A percentile compares a stretch with the other conserved stretches of the same genome.
Conservation (phyloP, 2,329 filamentous ascomycete species). For the Beauveria sp. region DNA sequence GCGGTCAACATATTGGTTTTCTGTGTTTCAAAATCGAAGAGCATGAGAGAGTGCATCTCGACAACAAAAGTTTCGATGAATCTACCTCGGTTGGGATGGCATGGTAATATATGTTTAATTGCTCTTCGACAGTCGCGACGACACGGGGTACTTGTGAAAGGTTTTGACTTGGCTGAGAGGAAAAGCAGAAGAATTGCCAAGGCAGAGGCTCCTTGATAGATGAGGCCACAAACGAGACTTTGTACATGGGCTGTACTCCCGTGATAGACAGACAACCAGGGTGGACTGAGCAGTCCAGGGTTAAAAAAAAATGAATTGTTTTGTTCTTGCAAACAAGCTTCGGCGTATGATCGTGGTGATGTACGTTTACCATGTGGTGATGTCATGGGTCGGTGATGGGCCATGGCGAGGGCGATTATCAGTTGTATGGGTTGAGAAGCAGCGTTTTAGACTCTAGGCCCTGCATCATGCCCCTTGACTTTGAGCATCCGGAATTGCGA, state of each 20-base stretch:
- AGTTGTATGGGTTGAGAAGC: too few relatives aligned
- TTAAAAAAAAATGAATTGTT: conserved; percentile 24
- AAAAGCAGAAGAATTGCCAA: conserved; percentile 14
- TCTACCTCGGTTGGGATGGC: conserved; percentile 25
- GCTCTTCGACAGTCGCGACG: conserved; percentile 20
- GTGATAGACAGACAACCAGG: conserved; percentile 25
- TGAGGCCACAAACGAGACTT: conserved; percentile 19
- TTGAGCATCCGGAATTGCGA: background rate
- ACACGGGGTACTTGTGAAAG: conserved; percentile 18
- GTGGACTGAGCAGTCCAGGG: conserved; percentile 25
- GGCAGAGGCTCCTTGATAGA: conserved; percentile 20
- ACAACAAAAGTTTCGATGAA: conserved; percentile 29
- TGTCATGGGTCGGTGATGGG: background rate
- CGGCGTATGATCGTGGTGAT: background rate
- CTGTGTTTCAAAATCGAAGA: conserved; percentile 27
- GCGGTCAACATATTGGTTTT: conserved; percentile 27
- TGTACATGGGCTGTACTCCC: conserved; percentile 21
- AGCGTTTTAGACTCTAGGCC: too few relatives aligned
- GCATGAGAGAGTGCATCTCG: conserved; percentile 30
- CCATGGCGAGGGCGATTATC: too few relatives aligned
- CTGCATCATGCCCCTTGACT: background rate
- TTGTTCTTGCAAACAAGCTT: conserved; percentile 5
- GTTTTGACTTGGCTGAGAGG: conserved; percentile 26
- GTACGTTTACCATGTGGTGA: background rate
- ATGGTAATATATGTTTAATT: conserved; percentile 20